These are phyloP conservation scores for Fusarium piperis DNA, from an alignment of 2,329 filamentous ascomycete species.

Conservation along the genomic window DNA sequence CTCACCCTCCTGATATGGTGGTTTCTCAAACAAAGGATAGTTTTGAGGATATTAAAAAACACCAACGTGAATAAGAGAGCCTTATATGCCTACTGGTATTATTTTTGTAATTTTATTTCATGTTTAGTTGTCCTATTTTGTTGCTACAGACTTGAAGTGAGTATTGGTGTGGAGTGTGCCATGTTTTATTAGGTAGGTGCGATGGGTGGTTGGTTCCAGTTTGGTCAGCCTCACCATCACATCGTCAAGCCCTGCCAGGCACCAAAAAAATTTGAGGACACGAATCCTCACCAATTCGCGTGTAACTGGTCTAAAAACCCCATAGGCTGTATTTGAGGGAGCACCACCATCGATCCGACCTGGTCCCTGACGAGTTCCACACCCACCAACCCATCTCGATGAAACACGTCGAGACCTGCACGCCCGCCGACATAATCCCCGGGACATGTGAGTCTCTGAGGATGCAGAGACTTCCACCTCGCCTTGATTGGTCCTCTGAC, in stretches of 20 bases:
- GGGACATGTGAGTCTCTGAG: slow-evolving; percentile 1
- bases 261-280: neutral
- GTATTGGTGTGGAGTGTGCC: too few species aligned
- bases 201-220: too few species aligned
- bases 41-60: too few species aligned
- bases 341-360: slow-evolving; percentile 1
- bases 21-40: too few species aligned
- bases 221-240: neutral
- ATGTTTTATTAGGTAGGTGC: too few species aligned
- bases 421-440: neutral
- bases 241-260: neutral
- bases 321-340: neutral
- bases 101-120: too few species aligned
- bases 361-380: slow-evolving; percentile 7
- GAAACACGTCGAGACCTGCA: slow-evolving; percentile 3
- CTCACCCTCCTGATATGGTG: too few species aligned
- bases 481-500: slow-evolving; percentile 5
- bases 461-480: neutral
- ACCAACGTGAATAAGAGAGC: too few species aligned
- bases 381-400: slow-evolving; percentile 9
- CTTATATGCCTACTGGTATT: too few species aligned
- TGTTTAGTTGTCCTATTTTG: too few species aligned
- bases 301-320: neutral
- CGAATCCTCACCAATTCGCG: neutral
- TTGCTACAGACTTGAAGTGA: too few species aligned